Percentiles rank a stretch among this genome's conserved stretches.
These are phyloP conservation scores for Diaporthe helianthi DNA, from an alignment of 2,329 filamentous ascomycete genomes.

Conservation along the genomic window DNA sequence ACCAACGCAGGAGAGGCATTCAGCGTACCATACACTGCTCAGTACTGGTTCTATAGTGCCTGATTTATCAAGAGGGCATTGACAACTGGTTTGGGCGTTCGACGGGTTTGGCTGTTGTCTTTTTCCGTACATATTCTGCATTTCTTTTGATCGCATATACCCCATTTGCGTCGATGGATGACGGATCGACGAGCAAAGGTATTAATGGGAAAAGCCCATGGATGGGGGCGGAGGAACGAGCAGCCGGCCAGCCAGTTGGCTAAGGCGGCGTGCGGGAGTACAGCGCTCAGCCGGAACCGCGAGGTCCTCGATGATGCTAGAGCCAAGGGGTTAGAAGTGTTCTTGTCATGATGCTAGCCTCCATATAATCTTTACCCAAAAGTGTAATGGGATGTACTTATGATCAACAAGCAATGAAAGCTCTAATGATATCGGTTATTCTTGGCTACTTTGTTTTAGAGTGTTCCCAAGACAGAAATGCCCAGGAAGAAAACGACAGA, in stretches of 20 bases:
- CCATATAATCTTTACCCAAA: constrained; percentile 1
- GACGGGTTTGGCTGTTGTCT: neutral
- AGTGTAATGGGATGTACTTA: neutral
- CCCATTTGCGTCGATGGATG: neutral
- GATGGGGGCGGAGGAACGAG: neutral
- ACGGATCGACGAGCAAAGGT: constrained; percentile 17
- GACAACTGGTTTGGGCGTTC: neutral
- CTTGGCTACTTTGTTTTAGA: neutral
- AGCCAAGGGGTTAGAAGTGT: constrained; percentile 6
- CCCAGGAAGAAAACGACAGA: neutral
- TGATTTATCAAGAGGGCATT: neutral
- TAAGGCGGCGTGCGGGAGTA: neutral
- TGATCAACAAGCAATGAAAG: neutral
- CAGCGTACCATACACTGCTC: constrained; percentile 63
- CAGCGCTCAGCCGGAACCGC: neutral
- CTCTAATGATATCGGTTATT: neutral
- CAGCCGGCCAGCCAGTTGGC: neutral
- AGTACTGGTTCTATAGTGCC: constrained; percentile 63
- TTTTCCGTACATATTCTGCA: constrained; percentile 8
- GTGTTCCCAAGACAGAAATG: neutral
- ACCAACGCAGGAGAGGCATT: constrained; percentile 45
- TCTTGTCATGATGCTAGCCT: neutral
- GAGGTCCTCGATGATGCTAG: neutral
- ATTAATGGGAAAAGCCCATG: constrained; percentile 4
- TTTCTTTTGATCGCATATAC: neutral